Evolutionary conservation across 805 yeast species (phyloP).

Genomic region (Nakazawaea pomicola): DNA sequence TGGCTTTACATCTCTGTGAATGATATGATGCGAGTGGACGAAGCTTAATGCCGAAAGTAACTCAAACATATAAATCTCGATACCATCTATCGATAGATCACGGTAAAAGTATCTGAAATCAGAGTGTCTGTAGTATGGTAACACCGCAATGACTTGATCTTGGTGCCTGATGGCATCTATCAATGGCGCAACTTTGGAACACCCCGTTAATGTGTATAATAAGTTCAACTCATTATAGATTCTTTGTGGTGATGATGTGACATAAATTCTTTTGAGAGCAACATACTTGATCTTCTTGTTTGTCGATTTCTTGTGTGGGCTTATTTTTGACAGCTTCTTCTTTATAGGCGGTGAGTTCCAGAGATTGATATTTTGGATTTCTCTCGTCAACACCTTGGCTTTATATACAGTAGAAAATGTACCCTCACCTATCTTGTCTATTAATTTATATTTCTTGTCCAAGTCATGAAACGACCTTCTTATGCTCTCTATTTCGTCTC

Average conservation of each 20-base stretch:
- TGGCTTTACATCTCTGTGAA: slow-evolving; percentile 88
- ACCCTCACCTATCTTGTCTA: slow-evolving; percentile 69
- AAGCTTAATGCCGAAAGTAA: slow-evolving; percentile 69
- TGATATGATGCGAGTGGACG: slow-evolving; percentile 74
- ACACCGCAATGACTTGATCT: slow-evolving; percentile 90
- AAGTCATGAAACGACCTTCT: slow-evolving; percentile 26
- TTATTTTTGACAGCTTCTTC: not conserved
- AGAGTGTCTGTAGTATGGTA: slow-evolving; percentile 87
- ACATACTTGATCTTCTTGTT: slow-evolving; percentile 43
- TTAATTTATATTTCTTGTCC: slow-evolving; percentile 29
- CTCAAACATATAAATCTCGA: slow-evolving; percentile 75
- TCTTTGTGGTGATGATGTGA: slow-evolving; percentile 90
- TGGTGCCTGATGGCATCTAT: slow-evolving; percentile 81
- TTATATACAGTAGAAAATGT: slow-evolving; percentile 75
- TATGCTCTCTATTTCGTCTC: slow-evolving; percentile 29
- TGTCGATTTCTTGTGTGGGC: slow-evolving; percentile 17
- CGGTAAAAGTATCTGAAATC: slow-evolving; percentile 87
- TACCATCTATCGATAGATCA: slow-evolving; percentile 73
- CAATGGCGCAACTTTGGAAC: slow-evolving; percentile 77
- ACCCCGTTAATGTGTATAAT: slow-evolving; percentile 62
- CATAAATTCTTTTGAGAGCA: slow-evolving; percentile 90
- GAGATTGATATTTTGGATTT: slow-evolving; percentile 13
- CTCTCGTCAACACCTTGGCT: slow-evolving; percentile 38
- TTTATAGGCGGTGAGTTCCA: slow-evolving; percentile 27
- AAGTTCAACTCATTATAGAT: slow-evolving; percentile 83